Evolutionary conservation across 768 basidiomycete genomes (phyloP), one percentile per base, ranked within the genome.

Genomic region (Ramaria sp.): DNA sequence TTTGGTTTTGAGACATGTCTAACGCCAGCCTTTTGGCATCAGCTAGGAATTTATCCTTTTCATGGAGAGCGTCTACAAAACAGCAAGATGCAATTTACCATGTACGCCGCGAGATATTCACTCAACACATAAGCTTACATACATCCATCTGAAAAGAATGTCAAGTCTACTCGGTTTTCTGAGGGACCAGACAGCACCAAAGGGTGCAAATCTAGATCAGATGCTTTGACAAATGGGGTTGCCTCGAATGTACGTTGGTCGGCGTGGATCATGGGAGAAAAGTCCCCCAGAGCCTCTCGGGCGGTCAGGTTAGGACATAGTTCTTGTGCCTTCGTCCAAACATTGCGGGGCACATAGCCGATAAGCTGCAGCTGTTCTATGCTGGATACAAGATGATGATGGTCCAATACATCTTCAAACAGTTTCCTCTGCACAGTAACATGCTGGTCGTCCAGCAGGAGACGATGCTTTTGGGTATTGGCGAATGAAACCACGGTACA

Each of bases 111-210:
- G 34, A 37, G 10, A 7, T 37, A 37, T 37, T 37, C 13, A 37
- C 13, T 37, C 4, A 2, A 37, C 34, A 7, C 10, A 37, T 37
- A 9, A 27, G 34, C 34, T 37, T 37, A 73, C 85, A 59, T 66
- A 88, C 87, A 89, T 34, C 88, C 87, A 60, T 89, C 86, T 0
- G 80, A 76, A 66, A 89, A 88, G 69, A 89, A 89, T 11, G 86
- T 79, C 9, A 90, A 69, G 69, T 88, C 81, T 24, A 88, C 78
- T 17, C 88, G 78, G 64, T 89, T 89, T 38, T 66, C 65, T 11
- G 80, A 75, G 7, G 78, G 72, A 0, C 87, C 87, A 33, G 86
- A 84, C 5, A 76, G 69, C 27, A 79, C 71, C 24, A 89, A 72
- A 43, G 82, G 81, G 10, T 73, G 61, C 7, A 87, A 64, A 57